Percentiles rank a stretch among this genome's conserved stretches.
Conservation (phyloP, 2,329 filamentous ascomycete species). For the Juglanconis juglandina region DNA sequence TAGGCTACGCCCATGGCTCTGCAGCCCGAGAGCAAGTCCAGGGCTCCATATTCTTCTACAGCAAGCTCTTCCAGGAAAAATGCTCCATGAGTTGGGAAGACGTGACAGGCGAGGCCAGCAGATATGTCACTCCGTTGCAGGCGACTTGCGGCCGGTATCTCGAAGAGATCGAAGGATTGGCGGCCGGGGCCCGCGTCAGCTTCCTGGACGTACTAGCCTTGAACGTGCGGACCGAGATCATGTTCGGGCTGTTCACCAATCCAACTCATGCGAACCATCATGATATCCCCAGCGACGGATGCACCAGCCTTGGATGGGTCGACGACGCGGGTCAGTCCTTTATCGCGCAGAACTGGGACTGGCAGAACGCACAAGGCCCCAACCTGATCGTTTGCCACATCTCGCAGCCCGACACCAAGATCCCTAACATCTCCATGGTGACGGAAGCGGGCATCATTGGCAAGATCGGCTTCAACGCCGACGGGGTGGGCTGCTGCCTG, state of each 20-base stretch:
- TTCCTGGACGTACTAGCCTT: conserved; percentile 17
- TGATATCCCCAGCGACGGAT: conserved; percentile 17
- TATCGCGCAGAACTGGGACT: conserved; percentile 20
- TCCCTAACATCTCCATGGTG: conserved; percentile 14
- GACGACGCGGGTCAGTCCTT: neutral
- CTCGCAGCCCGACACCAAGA: conserved; percentile 23
- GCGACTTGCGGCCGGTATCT: conserved; percentile 8
- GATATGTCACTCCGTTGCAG: conserved; percentile 1
- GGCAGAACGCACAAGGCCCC: conserved; percentile 10
- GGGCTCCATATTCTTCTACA: conserved; percentile 17
- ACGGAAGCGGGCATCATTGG: conserved; percentile 60
- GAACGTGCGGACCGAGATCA: conserved; percentile 19
- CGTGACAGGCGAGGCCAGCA: conserved; percentile 8
- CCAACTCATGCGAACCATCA: neutral
- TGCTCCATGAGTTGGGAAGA: conserved; percentile 13
- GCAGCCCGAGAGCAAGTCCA: conserved; percentile 5
- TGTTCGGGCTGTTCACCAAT: conserved; percentile 15
- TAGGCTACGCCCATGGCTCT: conserved; percentile 14
- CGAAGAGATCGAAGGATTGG: conserved; percentile 16
- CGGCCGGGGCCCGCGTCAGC: conserved; percentile 6
- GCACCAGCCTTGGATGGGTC: conserved; percentile 13
- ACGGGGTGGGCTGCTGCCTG: conserved; percentile 55
- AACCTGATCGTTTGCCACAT: conserved; percentile 23
- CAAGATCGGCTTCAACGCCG: conserved; percentile 62
- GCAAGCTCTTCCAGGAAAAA: conserved; percentile 4